Evolutionary conservation across 257 asterid genomes (phyloP).

Genomic region (Eucommia ulmoides): DNA sequence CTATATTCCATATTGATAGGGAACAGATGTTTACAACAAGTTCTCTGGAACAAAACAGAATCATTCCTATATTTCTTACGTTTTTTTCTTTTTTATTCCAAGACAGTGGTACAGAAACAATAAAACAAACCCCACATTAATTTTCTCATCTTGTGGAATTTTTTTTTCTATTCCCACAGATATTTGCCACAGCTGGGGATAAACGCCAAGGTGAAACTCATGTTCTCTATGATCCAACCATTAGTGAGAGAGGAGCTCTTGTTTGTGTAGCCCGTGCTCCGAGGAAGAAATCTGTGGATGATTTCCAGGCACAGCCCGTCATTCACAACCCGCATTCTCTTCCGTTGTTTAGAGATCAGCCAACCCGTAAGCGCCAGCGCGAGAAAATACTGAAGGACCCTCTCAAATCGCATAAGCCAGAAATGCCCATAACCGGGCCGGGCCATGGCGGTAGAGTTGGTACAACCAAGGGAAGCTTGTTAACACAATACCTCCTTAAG

Average conservation of each 20-base stretch:
- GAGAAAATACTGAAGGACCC: constrained; percentile 91
- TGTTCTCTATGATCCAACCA: constrained; percentile 72
- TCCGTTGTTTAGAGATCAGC: constrained; percentile 92
- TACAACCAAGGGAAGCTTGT: constrained; percentile 76
- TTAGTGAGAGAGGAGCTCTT: constrained; percentile 93
- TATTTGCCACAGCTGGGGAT: constrained; percentile 80
- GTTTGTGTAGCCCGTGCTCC: constrained; percentile 99
- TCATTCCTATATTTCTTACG: too few relatives aligned
- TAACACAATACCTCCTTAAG: constrained; percentile 91
- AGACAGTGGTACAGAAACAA: too few relatives aligned
- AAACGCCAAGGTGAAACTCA: constrained; percentile 90
- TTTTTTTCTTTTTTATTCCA: too few relatives aligned
- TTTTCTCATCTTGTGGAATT: too few relatives aligned
- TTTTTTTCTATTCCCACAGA: constrained; percentile 28
- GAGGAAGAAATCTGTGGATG: constrained; percentile 79
- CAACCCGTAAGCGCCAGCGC: constrained; percentile 94
- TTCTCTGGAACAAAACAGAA: too few relatives aligned
- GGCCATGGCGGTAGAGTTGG: constrained; percentile 98
- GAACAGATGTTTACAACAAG: too few relatives aligned
- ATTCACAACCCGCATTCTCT: constrained; percentile 97
- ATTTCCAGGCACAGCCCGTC: constrained; percentile 72
- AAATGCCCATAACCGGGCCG: constrained; percentile 87
- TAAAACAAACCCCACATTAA: too few relatives aligned
- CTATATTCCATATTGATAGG: too few relatives aligned
- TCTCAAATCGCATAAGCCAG: constrained; percentile 89